phyloP scores from a whole-genome alignment of 192 early-diverging fungal species.

The Backusella tarrabulga region DNA sequence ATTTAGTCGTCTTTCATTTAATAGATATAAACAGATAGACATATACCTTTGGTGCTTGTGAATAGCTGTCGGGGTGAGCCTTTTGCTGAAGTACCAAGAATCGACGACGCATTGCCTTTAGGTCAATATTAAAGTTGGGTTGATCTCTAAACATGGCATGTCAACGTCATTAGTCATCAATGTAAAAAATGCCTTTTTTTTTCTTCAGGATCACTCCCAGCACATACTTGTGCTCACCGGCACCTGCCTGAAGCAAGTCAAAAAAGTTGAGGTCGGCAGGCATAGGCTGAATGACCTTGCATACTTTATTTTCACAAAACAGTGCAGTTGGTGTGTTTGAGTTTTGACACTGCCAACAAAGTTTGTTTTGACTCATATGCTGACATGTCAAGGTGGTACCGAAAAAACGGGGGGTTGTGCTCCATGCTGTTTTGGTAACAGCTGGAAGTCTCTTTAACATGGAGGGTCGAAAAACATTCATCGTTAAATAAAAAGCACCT shows the following conservation, averaged over 20 bases:
- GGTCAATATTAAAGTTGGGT: constrained; percentile 68
- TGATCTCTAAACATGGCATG: constrained; percentile 27
- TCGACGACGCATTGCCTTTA: constrained; percentile 51
- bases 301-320: constrained; percentile 58
- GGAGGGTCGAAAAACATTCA: background rate
- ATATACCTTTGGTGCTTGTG: constrained; percentile 54
- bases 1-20: constrained; percentile 1
- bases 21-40: background rate
- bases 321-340: constrained; percentile 40
- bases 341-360: constrained; percentile 66
- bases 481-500: background rate
- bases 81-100: constrained; percentile 79
- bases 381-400: background rate
- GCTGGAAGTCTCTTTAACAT: background rate
- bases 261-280: constrained; percentile 53
- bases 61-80: constrained; percentile 85
- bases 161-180: background rate
- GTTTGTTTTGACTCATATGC: constrained; percentile 18
- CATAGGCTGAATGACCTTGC: constrained; percentile 58
- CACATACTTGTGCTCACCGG: constrained; percentile 23
- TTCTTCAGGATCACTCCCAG: background rate
- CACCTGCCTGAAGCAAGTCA: constrained; percentile 50
- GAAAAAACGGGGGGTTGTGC: background rate
- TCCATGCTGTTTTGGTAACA: background rate
- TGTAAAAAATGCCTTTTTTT: background rate